phyloP scores from a whole-genome alignment of 1,284 basidiomycete genomes.

The Sporisorium graminicola region DNA sequence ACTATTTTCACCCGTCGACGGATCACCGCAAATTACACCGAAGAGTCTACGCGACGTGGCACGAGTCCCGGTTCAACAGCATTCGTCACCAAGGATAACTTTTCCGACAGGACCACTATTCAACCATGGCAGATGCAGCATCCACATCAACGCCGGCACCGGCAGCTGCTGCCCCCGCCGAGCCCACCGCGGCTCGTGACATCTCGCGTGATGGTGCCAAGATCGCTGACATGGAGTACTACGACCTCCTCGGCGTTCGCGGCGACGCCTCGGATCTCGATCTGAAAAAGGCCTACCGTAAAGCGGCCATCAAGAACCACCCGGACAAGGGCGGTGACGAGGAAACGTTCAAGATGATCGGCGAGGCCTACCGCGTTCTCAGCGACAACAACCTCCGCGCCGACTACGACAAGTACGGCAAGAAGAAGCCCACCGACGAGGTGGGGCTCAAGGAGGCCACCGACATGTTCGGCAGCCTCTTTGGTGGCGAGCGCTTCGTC shows the following conservation, averaged over 20 bases:
- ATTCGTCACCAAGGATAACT: not conserved
- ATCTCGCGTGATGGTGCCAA: slow-evolving; percentile 66
- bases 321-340: slow-evolving; percentile 69
- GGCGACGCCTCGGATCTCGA: slow-evolving; percentile 75
- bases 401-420: slow-evolving; percentile 95
- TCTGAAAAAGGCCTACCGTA: slow-evolving; percentile 95
- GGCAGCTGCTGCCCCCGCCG: slow-evolving; percentile 15
- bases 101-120: not conserved
- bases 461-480: slow-evolving; percentile 70
- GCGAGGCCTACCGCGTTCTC: slow-evolving; percentile 74
- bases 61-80: not conserved
- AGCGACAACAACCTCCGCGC: slow-evolving; percentile 80
- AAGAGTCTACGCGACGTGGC: not conserved
- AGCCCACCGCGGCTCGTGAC: slow-evolving; percentile 49
- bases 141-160: slow-evolving; percentile 27
- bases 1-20: not conserved
- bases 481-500: slow-evolving; percentile 68
- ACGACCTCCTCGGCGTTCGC: slow-evolving; percentile 68
- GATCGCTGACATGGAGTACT: slow-evolving; percentile 69
- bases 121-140: slow-evolving; percentile 43
- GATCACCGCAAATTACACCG: not conserved
- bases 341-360: slow-evolving; percentile 70
- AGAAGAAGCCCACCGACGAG: slow-evolving; percentile 73
- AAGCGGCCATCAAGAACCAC: slow-evolving; percentile 89
- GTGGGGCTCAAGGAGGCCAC: slow-evolving; percentile 69